Evolutionary conservation across 352 stramenopile genomes (phyloP), one percentile per base, ranked within the genome.

Genomic region (Pythium guiyangense): DNA sequence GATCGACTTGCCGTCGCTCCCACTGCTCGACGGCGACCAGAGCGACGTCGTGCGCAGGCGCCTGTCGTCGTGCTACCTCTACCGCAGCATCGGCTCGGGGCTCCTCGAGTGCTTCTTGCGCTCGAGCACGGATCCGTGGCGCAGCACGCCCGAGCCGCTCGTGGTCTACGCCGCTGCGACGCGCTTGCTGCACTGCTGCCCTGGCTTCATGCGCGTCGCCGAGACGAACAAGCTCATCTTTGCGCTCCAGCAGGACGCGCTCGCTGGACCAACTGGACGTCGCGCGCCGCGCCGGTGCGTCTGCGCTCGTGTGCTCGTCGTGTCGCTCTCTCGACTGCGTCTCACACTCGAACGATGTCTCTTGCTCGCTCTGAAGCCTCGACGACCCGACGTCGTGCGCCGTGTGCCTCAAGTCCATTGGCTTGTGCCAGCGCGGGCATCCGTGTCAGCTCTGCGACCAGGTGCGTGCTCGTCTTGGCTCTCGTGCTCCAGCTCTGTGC

Each of bases 141-240:
- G 60, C 17, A 17, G 34, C 8, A 54, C 54, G 4, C 50, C 58
- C 12, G 35, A 54, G 51, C 5, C 35, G 2, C 50, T 64, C 8
- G 58, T 64, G 8, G 50, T 64, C 2, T 40, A 53, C 10, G 50
- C 58, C n/a, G 45, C 55, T 17, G 60, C 55, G 47, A 57, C 56
- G n/a, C 29, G 49, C 6, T n/a, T 66, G 27, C 40, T 66, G 47
- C 51, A 50, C 22, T 58, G 47, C 60, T 66, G 60, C 3, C 54
- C 60, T 1, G 60, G 54, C 15, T 61, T 62, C 47, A 57, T 66
- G 60, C 53, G 55, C 17, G 55, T 61, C 35, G 60, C 60, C 4
- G 60, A 62, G 48, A 66, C 49, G 8, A 66, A 66, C 54, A 66
- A 66, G 29, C 60, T 66, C 40, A 66, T 57, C 39, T 62, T 58